These are phyloP conservation scores for Leptographium lundbergii DNA, from an alignment of 2,329 filamentous ascomycete species.

Conservation along the genomic window DNA sequence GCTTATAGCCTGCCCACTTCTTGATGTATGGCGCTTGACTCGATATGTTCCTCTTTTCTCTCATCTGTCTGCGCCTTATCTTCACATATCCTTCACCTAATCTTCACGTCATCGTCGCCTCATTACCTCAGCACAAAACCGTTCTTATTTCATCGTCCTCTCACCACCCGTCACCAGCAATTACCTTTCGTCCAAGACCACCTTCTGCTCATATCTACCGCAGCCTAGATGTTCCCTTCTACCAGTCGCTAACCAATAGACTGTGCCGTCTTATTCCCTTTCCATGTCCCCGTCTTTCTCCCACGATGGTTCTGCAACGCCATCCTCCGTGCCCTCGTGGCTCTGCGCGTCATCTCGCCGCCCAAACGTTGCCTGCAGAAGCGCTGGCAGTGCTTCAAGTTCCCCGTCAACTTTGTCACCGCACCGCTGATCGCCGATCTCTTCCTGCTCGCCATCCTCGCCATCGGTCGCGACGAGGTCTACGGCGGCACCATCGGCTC, in stretches of 20 bases:
- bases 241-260: conserved; percentile 29
- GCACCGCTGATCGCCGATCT: conserved; percentile 59
- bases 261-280: conserved; percentile 56
- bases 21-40: too few species aligned
- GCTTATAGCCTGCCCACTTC: too few species aligned
- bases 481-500: conserved; percentile 55
- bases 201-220: too few species aligned
- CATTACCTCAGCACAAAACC: too few species aligned
- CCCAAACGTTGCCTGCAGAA: conserved; percentile 22
- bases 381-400: conserved; percentile 30
- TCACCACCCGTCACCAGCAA: neutral
- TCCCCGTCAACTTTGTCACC: conserved; percentile 60
- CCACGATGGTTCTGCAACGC: conserved; percentile 35
- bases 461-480: conserved; percentile 55
- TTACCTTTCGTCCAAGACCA: too few species aligned
- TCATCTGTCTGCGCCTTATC: too few species aligned
- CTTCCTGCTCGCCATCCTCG: conserved; percentile 55
- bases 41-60: too few species aligned
- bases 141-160: neutral
- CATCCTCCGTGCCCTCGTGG: neutral
- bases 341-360: conserved; percentile 19
- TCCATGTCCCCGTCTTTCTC: conserved; percentile 48
- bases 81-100: too few species aligned
- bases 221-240: neutral
- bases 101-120: too few species aligned